phyloP scores from a whole-genome alignment of 2,329 filamentous ascomycete genomes.

The Exophiala alcalophila region DNA sequence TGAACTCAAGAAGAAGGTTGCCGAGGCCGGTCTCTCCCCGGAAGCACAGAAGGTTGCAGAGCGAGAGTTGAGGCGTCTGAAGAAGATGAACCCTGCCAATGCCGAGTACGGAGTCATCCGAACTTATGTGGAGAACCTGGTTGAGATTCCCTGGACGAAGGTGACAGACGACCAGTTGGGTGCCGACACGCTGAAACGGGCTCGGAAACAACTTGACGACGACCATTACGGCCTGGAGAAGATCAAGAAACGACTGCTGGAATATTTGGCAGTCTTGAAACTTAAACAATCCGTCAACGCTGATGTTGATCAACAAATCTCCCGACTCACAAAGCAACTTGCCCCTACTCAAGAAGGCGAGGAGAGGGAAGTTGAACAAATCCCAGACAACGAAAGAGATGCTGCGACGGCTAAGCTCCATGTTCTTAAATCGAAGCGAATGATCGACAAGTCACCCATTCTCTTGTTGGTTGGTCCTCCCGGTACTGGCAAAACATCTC shows the following conservation, averaged over 20 bases:
- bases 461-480: slow-evolving; percentile 89
- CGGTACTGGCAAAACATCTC: slow-evolving; percentile 91
- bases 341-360: slow-evolving; percentile 29
- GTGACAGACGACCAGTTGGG: slow-evolving; percentile 83
- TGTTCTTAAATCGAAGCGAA: slow-evolving; percentile 73
- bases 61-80: slow-evolving; percentile 78
- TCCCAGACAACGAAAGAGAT: slow-evolving; percentile 53
- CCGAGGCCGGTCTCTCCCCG: slow-evolving; percentile 73
- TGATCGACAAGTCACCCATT: slow-evolving; percentile 94
- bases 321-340: slow-evolving; percentile 50
- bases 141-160: slow-evolving; percentile 89
- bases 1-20: slow-evolving; percentile 82
- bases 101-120: slow-evolving; percentile 93
- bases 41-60: slow-evolving; percentile 91
- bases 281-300: slow-evolving; percentile 89
- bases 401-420: slow-evolving; percentile 63
- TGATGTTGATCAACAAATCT: slow-evolving; percentile 74
- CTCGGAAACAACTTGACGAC: slow-evolving; percentile 85
- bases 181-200: slow-evolving; percentile 70
- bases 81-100: slow-evolving; percentile 94
- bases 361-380: slow-evolving; percentile 40
- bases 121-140: slow-evolving; percentile 88
- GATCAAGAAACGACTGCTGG: slow-evolving; percentile 92
- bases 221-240: slow-evolving; percentile 96
- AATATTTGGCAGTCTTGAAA: slow-evolving; percentile 93